Evolutionary conservation across 192 early-diverging fungal genomes (phyloP).

Genomic region (Borealophlyctis nickersoniae): DNA sequence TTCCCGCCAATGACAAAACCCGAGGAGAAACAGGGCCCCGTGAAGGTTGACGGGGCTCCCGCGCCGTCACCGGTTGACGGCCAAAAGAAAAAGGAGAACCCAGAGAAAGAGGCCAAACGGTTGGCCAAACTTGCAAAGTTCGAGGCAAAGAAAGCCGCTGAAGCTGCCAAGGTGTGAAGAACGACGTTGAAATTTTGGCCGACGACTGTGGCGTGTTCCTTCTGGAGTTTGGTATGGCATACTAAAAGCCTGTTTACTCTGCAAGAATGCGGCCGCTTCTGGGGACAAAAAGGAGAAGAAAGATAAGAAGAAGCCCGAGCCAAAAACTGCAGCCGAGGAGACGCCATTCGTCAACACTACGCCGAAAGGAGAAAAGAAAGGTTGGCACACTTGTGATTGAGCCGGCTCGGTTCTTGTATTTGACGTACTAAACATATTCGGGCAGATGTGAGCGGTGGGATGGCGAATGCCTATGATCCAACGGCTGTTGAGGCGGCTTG

Average conservation of each 20-base stretch:
- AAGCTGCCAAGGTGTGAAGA: constrained; percentile 17
- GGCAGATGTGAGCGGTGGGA: constrained; percentile 66
- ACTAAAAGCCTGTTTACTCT: too few relatives aligned
- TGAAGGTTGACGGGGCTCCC: too few relatives aligned
- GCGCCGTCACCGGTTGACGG: neutral
- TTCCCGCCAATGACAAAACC: neutral
- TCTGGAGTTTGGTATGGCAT: constrained; percentile 10
- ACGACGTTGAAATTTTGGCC: neutral
- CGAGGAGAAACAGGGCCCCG: neutral
- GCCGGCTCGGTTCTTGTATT: too few relatives aligned
- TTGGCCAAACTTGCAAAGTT: constrained; percentile 92
- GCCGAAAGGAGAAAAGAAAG: constrained; percentile 85
- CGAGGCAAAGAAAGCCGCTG: constrained; percentile 81
- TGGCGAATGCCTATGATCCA: constrained; percentile 84
- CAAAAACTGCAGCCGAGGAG: constrained; percentile 49
- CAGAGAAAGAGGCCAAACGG: constrained; percentile 86
- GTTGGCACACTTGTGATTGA: too few relatives aligned
- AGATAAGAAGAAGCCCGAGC: constrained; percentile 63
- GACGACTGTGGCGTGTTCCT: neutral
- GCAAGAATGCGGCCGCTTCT: neutral
- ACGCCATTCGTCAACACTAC: constrained; percentile 76
- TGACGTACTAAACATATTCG: constrained; percentile 4
- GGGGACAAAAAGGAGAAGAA: constrained; percentile 42
- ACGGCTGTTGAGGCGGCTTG: constrained; percentile 89
- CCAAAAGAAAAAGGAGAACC: neutral